A percentile compares a stretch with the other conserved stretches of the same genome.
Conservation (phyloP, 768 basidiomycete genomes). For the Pilatotrama ljubarskyi region DNA sequence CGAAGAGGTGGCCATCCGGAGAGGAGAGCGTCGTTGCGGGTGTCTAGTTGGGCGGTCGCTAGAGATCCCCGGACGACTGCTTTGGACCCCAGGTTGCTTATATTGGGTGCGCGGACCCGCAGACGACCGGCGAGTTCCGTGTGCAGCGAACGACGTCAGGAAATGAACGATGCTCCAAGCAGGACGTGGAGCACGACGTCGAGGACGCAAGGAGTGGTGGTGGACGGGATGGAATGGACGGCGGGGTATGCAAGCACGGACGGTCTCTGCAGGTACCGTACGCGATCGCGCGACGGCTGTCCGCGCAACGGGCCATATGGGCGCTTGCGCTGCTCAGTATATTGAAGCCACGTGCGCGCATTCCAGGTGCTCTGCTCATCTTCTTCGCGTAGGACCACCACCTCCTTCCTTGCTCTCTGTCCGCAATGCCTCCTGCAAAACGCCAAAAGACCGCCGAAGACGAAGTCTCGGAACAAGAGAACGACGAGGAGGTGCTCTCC, state of each 20-base stretch:
- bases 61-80: neutral
- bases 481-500: conserved; percentile 11
- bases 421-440: conserved; percentile 54
- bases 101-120: neutral
- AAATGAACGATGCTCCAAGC: neutral
- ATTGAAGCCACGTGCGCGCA: conserved; percentile 10
- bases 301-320: conserved; percentile 9
- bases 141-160: neutral
- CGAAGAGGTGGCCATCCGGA: conserved; percentile 34
- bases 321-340: neutral
- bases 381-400: neutral
- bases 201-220: neutral
- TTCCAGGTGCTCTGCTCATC: neutral
- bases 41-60: conserved; percentile 3
- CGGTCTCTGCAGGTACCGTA: neutral
- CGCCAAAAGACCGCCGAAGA: conserved; percentile 44
- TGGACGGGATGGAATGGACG: neutral
- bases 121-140: conserved; percentile 1
- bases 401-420: neutral
- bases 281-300: neutral
- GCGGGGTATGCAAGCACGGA: neutral
- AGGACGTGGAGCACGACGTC: neutral
- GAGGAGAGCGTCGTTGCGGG: conserved; percentile 2
- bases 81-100: neutral
- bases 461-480: conserved; percentile 31